Evolutionary conservation across 768 basidiomycete species (phyloP).

Genomic region (Russula virescens): DNA sequence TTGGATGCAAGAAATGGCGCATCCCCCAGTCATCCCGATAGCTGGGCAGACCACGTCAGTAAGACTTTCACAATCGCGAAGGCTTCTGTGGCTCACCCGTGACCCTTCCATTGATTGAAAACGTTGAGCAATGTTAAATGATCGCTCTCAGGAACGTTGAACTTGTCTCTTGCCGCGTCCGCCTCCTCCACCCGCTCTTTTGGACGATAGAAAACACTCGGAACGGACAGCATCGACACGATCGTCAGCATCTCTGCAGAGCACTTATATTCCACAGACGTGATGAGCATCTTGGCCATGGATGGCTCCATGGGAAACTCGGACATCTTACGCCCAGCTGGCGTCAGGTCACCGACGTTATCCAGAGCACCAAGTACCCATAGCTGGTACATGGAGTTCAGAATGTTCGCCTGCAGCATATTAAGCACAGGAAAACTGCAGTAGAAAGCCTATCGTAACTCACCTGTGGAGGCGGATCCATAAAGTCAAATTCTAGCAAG

Average conservation of each 20-base stretch:
- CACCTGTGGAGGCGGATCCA: conserved; percentile 99
- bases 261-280: conserved; percentile 88
- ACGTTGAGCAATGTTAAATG: conserved; percentile 94
- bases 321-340: conserved; percentile 92
- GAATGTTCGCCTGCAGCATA: conserved; percentile 72
- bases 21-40: conserved; percentile 93
- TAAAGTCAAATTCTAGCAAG: conserved; percentile 96
- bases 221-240: conserved; percentile 97
- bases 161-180: conserved; percentile 96
- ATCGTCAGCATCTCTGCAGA: conserved; percentile 96
- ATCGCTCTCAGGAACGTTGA: conserved; percentile 97
- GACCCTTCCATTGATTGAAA: conserved; percentile 97
- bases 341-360: conserved; percentile 94
- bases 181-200: conserved; percentile 97
- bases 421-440: conserved; percentile 1
- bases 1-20: conserved; percentile 95
- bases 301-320: conserved; percentile 99
- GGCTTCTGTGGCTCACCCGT: conserved; percentile 54
- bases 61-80: neutral
- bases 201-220: conserved; percentile 95
- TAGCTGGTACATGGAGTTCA: conserved; percentile 99
- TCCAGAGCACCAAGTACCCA: conserved; percentile 98
- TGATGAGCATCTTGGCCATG: conserved; percentile 98
- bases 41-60: conserved; percentile 35
- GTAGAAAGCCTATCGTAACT: conserved; percentile 1